Evolutionary conservation across 495 filamentous ascomycete species (phyloP), one percentile per base, ranked within the genome.

Genomic region (Podospora australis): DNA sequence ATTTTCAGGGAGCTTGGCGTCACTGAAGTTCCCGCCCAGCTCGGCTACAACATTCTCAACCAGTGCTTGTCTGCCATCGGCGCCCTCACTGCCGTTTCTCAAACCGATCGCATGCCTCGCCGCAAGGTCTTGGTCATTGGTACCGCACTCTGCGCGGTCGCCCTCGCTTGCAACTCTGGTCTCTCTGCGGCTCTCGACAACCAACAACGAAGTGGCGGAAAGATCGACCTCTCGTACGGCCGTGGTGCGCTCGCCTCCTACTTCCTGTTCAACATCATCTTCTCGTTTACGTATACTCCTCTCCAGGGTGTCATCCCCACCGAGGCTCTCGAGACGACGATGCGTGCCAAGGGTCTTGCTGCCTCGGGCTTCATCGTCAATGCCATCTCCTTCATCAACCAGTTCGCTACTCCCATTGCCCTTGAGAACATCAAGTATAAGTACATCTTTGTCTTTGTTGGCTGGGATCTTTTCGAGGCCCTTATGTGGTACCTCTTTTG

Each of bases 241-340:
- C 50, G 63, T 53, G 70, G 69, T 19, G 71, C 70, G 11, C 57
- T 74, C 26, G 71, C 71, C 7, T 68, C 68, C 1, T 74, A 74
- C 59, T 78, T 78, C 56, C 58, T 83, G 2, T 82, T 81, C 63
- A 79, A 82, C 49, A 69, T 78, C 36, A 72, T 78, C 57, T 82
- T 79, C 56, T 77, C 72, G 6, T 73, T 81, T 49, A 78, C 72
- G 10, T 81, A 77, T 65, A 82, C 78, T 13, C 79, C 79, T 9
- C 69, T 83, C 21, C 69, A 80, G 19, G 74, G 71, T 47, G 71
- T 80, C 19, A 81, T 83, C 46, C 79, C 80, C 21, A 70, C 74
- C 20, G 72, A 81, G 39, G 70, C 73, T 21, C 65, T 76, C 21
- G 71, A 75, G 55, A 76, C 70, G 10, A 72, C 70, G 5, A 71